Evolutionary conservation across 2,329 filamentous ascomycete species (phyloP).

Genomic region (Colletotrichum liaoningense): DNA sequence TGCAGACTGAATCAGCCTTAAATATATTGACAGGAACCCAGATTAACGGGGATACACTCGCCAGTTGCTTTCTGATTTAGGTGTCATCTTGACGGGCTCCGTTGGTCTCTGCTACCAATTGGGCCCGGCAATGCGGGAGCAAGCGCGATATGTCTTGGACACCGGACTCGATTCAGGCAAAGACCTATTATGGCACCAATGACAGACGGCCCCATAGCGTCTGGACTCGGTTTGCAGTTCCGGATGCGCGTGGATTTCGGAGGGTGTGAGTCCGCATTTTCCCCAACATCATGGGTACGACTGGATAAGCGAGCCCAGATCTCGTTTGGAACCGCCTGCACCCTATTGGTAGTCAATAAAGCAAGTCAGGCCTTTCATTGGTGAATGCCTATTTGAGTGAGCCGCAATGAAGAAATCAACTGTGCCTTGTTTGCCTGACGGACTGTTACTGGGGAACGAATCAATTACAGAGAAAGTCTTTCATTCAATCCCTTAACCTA

Average conservation of each 20-base stretch:
- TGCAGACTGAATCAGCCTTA: background rate
- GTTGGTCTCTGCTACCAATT: background rate
- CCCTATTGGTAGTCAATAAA: background rate
- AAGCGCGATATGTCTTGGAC: background rate
- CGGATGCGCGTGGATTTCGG: background rate
- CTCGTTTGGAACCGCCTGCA: background rate
- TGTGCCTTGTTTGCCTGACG: background rate
- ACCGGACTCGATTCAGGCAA: background rate
- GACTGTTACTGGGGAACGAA: background rate
- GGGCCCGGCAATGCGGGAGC: background rate
- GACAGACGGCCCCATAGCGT: background rate
- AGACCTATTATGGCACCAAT: constrained; percentile 26
- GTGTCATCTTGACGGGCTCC: constrained; percentile 19
- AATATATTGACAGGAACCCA: background rate
- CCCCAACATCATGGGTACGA: background rate
- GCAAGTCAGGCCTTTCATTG: too few relatives aligned
- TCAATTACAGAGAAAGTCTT: background rate
- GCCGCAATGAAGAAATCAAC: background rate
- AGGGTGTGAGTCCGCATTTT: constrained; percentile 19
- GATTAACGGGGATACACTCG: background rate
- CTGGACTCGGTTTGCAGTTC: background rate
- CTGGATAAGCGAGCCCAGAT: background rate
- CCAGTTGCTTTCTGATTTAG: background rate
- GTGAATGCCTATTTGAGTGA: too few relatives aligned
- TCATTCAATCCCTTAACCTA: background rate